Base-by-base conservation (phyloP, 257 asterid species). In the Lycium barbarum region DNA sequence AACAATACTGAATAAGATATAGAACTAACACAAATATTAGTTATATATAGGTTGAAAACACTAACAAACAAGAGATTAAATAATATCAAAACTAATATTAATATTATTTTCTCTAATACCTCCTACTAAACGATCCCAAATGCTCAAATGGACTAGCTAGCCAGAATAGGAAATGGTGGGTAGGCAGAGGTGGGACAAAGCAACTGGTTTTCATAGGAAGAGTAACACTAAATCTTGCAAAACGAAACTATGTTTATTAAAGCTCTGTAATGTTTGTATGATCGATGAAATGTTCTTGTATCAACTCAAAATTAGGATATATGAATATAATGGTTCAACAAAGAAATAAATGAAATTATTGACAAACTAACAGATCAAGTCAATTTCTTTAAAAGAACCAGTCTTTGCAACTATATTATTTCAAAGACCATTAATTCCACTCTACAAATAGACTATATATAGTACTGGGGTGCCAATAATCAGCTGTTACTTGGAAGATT, bases 311-410 rank as follows among this genome's bases (percentile, higher is more conserved):
- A 63, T 26, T 22, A 26, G 71, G 40, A 63, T 20, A 62, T 20
- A 62, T n/a, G 71, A 63, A 40, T 63, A 63, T 63, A 63, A 63
- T 63, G 71, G 38, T 22, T 38, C 71, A 63, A 63, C 71, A 9
- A 63, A 63, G 17, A 63, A 63, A 63, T 9, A 22, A 20, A 20
- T 8, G 35, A 62, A 62, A 33, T 62, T 62, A 63, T 6, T 11
- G 6, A 63, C 71, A 26, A 63, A 63, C 40, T 63, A 26, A 63
- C 71, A 22, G 12, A 22, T 63, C 11, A 22, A 63, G 22, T 63
- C 40, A 22, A 3, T 26, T 20, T 63, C 11, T 20, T 1, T 18
- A n/a, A 18, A 18, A 18, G 7, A 6, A 15, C 5, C 4, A 7
- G 13, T 40, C 45, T 40, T 40, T 40, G 3, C 3, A 40, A 40